Percentiles rank a stretch among this genome's conserved stretches.
Conservation (phyloP, 2,329 filamentous ascomycete species). For the Diaporthe eres region DNA sequence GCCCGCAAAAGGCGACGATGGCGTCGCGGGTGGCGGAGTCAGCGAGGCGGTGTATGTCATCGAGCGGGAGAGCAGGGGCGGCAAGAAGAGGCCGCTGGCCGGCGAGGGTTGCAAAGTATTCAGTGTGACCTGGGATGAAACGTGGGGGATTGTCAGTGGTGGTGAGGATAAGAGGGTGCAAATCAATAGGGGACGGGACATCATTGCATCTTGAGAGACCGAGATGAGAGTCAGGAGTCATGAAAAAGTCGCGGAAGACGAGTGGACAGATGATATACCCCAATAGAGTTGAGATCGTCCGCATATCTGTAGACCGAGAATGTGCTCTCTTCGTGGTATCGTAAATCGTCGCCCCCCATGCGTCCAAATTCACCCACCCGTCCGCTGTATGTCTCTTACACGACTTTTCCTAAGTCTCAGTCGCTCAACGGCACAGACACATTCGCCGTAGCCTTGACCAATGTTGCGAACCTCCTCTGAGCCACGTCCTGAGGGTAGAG, state of each 20-base stretch:
- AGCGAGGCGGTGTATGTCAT: slow-evolving; percentile 83
- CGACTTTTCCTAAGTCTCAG: not conserved
- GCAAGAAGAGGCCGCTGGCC: slow-evolving; percentile 74
- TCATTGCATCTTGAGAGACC: slow-evolving; percentile 55
- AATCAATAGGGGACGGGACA: slow-evolving; percentile 80
- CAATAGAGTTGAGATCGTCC: slow-evolving; percentile 39
- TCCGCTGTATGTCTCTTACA: not conserved
- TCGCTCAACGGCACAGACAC: not conserved
- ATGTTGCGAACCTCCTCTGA: slow-evolving; percentile 46
- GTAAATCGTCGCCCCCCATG: slow-evolving; percentile 19
- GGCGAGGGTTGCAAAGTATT: slow-evolving; percentile 94
- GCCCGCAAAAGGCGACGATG: slow-evolving; percentile 71
- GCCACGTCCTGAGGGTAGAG: slow-evolving; percentile 48
- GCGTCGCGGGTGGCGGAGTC: slow-evolving; percentile 71
- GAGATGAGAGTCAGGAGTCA: not conserved
- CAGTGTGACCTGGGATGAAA: slow-evolving; percentile 86
- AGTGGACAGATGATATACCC: slow-evolving; percentile 44
- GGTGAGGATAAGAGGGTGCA: slow-evolving; percentile 97
- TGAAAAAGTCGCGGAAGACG: slow-evolving; percentile 23
- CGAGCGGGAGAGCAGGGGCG: slow-evolving; percentile 78
- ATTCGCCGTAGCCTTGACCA: slow-evolving; percentile 47
- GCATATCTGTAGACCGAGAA: slow-evolving; percentile 6
- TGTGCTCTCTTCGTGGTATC: slow-evolving; percentile 31
- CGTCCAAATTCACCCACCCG: not conserved
- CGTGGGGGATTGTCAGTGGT: slow-evolving; percentile 89